Evolutionary conservation across 495 filamentous ascomycete species (phyloP).

Genomic region (Penicillium atrosanguineum): DNA sequence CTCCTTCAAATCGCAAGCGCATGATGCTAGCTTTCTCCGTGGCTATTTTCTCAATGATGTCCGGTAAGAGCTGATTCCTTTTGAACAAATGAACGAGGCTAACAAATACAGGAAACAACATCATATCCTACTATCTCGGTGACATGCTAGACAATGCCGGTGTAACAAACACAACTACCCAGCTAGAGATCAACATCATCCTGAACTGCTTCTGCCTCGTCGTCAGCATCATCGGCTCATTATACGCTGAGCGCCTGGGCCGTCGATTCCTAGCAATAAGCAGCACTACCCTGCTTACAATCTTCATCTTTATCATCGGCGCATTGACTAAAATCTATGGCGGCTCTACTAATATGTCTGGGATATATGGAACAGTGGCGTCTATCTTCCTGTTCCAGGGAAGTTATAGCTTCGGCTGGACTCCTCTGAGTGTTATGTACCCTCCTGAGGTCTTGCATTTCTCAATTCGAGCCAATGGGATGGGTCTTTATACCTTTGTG

Average conservation of each 20-base stretch:
- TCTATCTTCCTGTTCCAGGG: slow-evolving; percentile 8
- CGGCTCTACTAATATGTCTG: not conserved
- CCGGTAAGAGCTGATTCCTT: not conserved
- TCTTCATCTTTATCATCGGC: no score
- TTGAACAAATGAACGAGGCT: not conserved
- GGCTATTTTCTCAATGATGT: no score
- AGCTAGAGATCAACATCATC: slow-evolving; percentile 4
- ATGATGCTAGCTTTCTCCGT: no score
- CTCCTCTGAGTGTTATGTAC: no score
- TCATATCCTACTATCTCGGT: not conserved
- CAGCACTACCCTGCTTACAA: no score
- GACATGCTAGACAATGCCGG: slow-evolving; percentile 4
- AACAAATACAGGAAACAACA: not conserved
- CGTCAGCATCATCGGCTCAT: not conserved
- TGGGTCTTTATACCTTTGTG: no score
- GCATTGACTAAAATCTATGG: slow-evolving; percentile 5
- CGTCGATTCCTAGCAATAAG: no score
- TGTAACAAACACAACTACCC: slow-evolving; percentile 1
- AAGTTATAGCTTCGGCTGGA: no score
- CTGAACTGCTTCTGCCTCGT: not conserved
- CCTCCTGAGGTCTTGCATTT: no score
- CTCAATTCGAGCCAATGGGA: no score
- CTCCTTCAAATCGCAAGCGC: no score
- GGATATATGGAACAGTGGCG: slow-evolving; percentile 5
- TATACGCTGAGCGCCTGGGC: not conserved